Evolutionary conservation across 306 rosid species (phyloP).

Genomic region (Mimosa bimucronata): DNA sequence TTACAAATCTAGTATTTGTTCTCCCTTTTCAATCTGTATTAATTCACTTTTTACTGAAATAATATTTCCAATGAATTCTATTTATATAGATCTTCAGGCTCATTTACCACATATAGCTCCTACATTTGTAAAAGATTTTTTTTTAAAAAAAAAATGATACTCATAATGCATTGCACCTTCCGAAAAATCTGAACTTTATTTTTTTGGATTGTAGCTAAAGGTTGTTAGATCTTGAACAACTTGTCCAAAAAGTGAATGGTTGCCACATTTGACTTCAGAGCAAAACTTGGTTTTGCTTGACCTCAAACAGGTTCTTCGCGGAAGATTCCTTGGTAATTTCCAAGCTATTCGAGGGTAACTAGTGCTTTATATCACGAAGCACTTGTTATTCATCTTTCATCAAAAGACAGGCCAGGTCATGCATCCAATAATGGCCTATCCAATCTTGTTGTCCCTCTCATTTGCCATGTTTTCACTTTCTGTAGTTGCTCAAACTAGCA

Average conservation of each 20-base stretch:
- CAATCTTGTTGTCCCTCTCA: neutral
- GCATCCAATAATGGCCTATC: neutral
- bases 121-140: too few species aligned
- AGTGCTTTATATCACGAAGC: neutral
- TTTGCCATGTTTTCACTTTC: constrained; percentile 12
- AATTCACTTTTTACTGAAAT: neutral
- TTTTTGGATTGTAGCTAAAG: neutral
- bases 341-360: neutral
- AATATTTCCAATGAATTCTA: too few species aligned
- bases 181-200: too few species aligned
- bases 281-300: neutral
- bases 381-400: neutral
- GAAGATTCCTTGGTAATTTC: neutral
- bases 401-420: neutral
- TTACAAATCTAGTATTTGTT: too few species aligned
- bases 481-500: constrained; percentile 29
- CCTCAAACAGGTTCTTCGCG: neutral
- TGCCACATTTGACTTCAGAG: neutral
- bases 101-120: too few species aligned
- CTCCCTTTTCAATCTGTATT: neutral
- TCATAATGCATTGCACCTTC: too few species aligned
- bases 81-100: neutral
- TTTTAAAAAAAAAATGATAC: too few species aligned
- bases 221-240: neutral
- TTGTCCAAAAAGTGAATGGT: neutral